Percentiles rank a stretch among this genome's conserved stretches.
phyloP scores from a whole-genome alignment of 2,329 filamentous ascomycete species.

The Kalmusia sp. region DNA sequence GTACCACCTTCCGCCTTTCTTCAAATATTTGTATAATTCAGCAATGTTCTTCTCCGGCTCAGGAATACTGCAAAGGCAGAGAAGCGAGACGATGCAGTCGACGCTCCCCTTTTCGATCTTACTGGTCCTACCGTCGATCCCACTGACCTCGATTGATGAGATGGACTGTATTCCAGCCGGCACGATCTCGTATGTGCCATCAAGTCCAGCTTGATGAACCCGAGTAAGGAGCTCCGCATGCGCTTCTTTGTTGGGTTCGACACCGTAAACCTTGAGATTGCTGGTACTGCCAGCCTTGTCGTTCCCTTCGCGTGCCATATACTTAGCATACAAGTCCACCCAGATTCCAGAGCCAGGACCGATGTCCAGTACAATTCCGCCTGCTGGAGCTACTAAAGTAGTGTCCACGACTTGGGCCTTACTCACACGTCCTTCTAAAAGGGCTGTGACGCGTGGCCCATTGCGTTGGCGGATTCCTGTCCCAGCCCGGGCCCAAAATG shows the following conservation, averaged over 20 bases:
- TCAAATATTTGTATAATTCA: constrained; percentile 4
- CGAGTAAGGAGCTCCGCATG: not conserved
- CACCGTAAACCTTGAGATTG: constrained; percentile 1
- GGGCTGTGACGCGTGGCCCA: constrained; percentile 6
- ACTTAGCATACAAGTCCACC: constrained; percentile 6
- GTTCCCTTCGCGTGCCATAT: no score
- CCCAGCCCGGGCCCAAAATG: constrained; percentile 4
- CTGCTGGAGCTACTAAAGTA: not conserved
- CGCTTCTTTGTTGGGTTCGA: not conserved
- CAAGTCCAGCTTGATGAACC: not conserved
- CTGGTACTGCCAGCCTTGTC: not conserved
- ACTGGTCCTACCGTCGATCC: not conserved
- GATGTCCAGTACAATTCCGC: constrained; percentile 3
- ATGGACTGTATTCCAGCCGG: constrained; percentile 3
- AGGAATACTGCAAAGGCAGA: constrained; percentile 4
- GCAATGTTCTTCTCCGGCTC: constrained; percentile 4
- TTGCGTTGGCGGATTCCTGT: not conserved
- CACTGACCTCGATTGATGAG: not conserved
- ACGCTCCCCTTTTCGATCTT: constrained; percentile 7
- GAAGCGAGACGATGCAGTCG: constrained; percentile 1
- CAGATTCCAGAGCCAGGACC: constrained; percentile 3
- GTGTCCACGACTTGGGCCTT: constrained; percentile 1
- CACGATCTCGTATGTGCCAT: constrained; percentile 1
- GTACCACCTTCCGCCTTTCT: constrained; percentile 5
- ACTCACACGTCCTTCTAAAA: constrained; percentile 6